Percentiles rank a stretch among this genome's conserved stretches.
Conservation (phyloP, 257 asterid genomes). For the Solanum lignicaule region DNA sequence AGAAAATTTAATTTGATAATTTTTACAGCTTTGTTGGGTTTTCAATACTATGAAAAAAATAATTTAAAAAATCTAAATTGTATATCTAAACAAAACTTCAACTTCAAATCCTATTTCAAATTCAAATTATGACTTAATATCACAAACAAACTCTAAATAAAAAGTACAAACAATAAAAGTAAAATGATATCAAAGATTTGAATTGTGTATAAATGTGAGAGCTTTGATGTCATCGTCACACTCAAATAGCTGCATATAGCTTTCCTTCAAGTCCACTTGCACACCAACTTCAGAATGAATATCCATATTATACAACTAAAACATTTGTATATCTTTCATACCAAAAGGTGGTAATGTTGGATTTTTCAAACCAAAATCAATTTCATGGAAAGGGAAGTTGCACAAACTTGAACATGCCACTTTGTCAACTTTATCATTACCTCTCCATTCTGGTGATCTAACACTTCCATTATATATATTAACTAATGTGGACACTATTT, state of each 20-base stretch:
- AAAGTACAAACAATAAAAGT: too few relatives aligned
- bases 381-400: neutral
- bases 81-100: too few relatives aligned
- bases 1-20: too few relatives aligned
- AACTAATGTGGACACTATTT: neutral
- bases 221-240: neutral
- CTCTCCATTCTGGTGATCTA: neutral
- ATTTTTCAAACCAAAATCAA: slow-evolving; percentile 1
- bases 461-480: neutral
- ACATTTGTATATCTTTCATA: neutral
- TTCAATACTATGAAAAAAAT: too few relatives aligned
- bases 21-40: too few relatives aligned
- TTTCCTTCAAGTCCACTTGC: neutral
- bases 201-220: too few relatives aligned
- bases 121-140: too few relatives aligned
- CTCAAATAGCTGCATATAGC: neutral
- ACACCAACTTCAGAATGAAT: neutral
- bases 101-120: too few relatives aligned
- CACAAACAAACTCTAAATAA: too few relatives aligned
- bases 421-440: neutral
- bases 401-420: neutral
- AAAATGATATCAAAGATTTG: too few relatives aligned
- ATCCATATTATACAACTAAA: neutral
- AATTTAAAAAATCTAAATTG: too few relatives aligned
- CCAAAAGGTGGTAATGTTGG: neutral